Evolutionary conservation across 139 green algal species (phyloP), one percentile per base, ranked within the genome.

Genomic region (Raphidocelis subcapitata): DNA sequence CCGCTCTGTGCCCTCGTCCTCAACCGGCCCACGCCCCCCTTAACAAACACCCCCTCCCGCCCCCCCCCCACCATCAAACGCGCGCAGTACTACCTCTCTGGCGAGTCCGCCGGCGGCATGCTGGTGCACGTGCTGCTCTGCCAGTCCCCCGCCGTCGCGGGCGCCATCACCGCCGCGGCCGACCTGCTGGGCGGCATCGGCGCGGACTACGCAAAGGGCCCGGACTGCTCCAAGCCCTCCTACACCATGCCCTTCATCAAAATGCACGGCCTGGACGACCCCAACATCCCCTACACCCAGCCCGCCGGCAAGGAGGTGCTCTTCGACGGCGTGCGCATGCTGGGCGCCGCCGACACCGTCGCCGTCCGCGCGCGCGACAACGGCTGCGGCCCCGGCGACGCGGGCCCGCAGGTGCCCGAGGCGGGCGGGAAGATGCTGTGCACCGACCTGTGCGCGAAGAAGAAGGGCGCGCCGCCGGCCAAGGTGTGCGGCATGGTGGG

Each of bases 41-140:
- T n/a, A n/a, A n/a, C n/a, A n/a, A n/a, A n/a, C n/a, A n/a, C n/a
- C n/a, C n/a, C n/a, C n/a, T n/a, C n/a, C n/a, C n/a, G n/a, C n/a
- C n/a, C n/a, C n/a, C n/a, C n/a, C n/a, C n/a, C n/a, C n/a, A n/a
- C n/a, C 47, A 18, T n/a, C n/a, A n/a, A n/a, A n/a, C n/a, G 37
- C 2, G 23, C 35, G 59, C 59, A 76, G 70, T 35, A 54, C 12
- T 60, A 54, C 21, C 70, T 76, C 0, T 63, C 70, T 5, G 70
- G 70, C 18, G 60, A 68, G 31, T 63, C 41, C 20, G 59, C 70
- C 29, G 70, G 70, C 23, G 70, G 70, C 31, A 76, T 76, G 70
- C 62, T 76, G 70, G 60, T 69, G 44, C 21, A 76, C 16, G 16
- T 51, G 21, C 59, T 76, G 20, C 70, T 76, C 15, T 76, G 70